Conservation (phyloP, 345 rosid species). For the Noccaea bulbosa region DNA sequence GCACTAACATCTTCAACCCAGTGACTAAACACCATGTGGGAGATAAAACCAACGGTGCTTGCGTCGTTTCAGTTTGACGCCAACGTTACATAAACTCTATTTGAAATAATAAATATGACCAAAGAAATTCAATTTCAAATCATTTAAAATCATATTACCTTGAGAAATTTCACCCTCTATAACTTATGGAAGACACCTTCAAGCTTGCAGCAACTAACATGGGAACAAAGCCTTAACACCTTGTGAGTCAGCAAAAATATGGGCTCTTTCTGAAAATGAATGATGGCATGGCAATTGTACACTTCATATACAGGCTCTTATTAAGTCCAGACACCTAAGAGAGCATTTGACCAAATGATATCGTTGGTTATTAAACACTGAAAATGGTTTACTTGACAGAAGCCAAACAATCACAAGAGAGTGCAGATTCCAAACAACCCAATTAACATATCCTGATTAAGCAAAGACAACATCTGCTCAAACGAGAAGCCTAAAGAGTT, state of each 20-base stretch:
- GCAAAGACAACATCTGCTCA: constrained; percentile 26
- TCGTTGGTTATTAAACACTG: not conserved
- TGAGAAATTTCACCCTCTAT: constrained; percentile 48
- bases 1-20: too few species aligned
- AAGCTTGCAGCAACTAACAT: constrained; percentile 70
- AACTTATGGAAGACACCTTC: constrained; percentile 54
- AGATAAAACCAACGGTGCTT: too few species aligned
- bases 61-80: too few species aligned
- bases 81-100: too few species aligned
- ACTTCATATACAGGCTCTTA: not conserved
- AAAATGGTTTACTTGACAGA: constrained; percentile 4
- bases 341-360: not conserved
- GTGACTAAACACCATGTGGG: too few species aligned
- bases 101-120: too few species aligned
- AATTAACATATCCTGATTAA: constrained; percentile 1
- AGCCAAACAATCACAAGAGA: constrained; percentile 14
- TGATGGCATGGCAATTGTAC: not conserved
- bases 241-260: not conserved
- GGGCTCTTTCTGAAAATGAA: not conserved
- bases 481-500: constrained; percentile 33
- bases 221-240: not conserved
- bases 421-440: not conserved
- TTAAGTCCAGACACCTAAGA: not conserved
- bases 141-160: constrained; percentile 58
- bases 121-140: too few species aligned